A percentile compares a stretch with the other conserved stretches of the same genome.
Evolutionary conservation across 768 basidiomycete species (phyloP).

Genomic region (Royoungia palumana): DNA sequence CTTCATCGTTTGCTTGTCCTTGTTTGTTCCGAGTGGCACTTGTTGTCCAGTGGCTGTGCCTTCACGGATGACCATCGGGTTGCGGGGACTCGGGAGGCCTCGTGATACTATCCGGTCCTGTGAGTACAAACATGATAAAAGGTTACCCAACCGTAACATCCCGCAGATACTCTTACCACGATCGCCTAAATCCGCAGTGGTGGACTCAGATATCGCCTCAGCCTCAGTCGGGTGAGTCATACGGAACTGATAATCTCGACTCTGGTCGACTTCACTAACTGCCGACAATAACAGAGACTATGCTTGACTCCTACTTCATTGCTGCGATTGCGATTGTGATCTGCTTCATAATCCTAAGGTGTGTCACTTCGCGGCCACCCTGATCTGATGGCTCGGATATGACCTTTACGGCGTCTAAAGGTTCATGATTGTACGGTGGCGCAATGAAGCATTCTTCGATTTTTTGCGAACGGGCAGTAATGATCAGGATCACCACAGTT

Average conservation of each 20-base stretch:
- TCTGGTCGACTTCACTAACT: background rate
- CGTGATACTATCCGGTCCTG: conserved; percentile 2
- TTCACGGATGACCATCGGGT: background rate
- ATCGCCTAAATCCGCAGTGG: background rate
- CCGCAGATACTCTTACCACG: conserved; percentile 9
- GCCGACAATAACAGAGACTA: conserved; percentile 10
- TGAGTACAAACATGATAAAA: background rate
- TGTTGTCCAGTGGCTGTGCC: conserved; percentile 12
- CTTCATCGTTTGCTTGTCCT: conserved; percentile 10
- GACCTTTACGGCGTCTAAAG: conserved; percentile 6
- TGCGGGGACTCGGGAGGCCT: too few relatives aligned
- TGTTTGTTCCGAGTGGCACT: conserved; percentile 25
- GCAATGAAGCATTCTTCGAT: conserved; percentile 10
- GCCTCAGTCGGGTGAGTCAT: conserved; percentile 14
- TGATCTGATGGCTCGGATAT: conserved; percentile 9
- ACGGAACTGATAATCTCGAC: background rate
- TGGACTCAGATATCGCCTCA: background rate
- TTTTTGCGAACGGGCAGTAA: conserved; percentile 18
- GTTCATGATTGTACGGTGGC: conserved; percentile 22
- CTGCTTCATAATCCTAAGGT: conserved; percentile 22
- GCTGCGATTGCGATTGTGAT: conserved; percentile 11
- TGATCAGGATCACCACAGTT: background rate
- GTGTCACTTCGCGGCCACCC: too few relatives aligned
- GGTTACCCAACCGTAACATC: background rate
- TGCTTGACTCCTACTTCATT: conserved; percentile 25